Base-by-base conservation (phyloP, 805 yeast genomes). In the Spathaspora hagerdaliae region DNA sequence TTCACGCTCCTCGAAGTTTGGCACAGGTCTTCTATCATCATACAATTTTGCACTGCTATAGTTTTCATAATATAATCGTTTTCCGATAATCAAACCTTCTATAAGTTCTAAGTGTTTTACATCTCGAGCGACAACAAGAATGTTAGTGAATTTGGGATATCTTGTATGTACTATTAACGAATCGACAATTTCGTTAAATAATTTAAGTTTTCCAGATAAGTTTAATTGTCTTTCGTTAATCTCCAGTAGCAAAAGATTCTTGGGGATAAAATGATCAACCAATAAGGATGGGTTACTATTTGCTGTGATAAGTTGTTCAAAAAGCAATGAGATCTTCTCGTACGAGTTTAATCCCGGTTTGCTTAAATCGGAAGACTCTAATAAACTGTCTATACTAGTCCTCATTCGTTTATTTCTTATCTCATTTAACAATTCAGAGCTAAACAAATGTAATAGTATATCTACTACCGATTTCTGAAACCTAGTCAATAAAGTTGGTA, bases 11-110 rank as follows among this genome's bases (percentile, higher is more conserved):
- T 57, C 41, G 15, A 48, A 43, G 51, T 54, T 42, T 31, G 54
- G 47, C n/a, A 38, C 34, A 11, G 45, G 35, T 29, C 40, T 41
- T 29, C 48, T 48, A 36, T 67, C 74, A 31, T 77, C 80, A 51
- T 73, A 77, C 24, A 84, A 61, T 14, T 83, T 77, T 0, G 81
- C 72, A 12, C 88, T 87, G 24, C 89, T 79, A 53, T 83, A 77
- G 52, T 96, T 77, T 48, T 75, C 75, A 56, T 85, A 85, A 49
- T 76, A 74, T 34, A 87, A 63, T 33, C 70, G 69, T 55, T 87
- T 81, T 2, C 96, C 97, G n/a, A 85, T 69, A 11, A 89, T 57
- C 38, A 85, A 71, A 0, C 91, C 86, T 61, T 90, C 97, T 6
- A 90, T 72, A 39, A 90, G 65, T 57, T 90, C 95, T 50, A 86